Conservation (phyloP, 176 grass and related monocot species). For the Oryza longistaminata region DNA sequence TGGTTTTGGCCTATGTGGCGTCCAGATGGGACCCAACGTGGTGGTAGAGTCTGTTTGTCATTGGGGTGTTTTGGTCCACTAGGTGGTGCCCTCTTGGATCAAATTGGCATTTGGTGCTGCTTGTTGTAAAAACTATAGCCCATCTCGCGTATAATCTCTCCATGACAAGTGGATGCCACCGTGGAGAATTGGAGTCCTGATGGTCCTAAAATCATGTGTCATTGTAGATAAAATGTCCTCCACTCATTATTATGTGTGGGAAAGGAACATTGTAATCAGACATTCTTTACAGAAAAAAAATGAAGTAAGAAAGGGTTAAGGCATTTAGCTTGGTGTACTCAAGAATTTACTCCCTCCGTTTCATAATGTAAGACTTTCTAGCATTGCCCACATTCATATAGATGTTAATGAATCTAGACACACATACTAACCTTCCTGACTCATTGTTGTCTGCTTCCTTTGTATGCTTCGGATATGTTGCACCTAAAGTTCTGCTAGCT, state of each 20-base stretch:
- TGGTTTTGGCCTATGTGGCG: not conserved
- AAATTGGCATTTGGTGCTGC: too few species aligned
- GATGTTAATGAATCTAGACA: too few species aligned
- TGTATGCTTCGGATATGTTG: constrained; percentile 26
- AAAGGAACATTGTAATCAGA: constrained; percentile 22
- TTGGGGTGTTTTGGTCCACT: not conserved
- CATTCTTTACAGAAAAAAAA: not conserved
- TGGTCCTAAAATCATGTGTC: not conserved
- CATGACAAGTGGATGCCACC: not conserved
- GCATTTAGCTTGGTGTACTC: not conserved
- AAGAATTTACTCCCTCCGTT: too few species aligned
- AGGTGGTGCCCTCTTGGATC: not conserved
- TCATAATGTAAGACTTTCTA: too few species aligned
- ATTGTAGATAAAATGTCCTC: not conserved
- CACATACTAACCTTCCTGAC: not conserved
- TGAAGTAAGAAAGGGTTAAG: too few species aligned
- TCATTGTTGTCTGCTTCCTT: not conserved
- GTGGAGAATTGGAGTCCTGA: not conserved
- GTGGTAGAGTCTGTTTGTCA: not conserved
- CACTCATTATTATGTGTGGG: not conserved
- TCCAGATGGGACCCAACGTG: not conserved
- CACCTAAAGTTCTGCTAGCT: not conserved
- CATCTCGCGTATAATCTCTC: not conserved
- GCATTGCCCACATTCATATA: too few species aligned
- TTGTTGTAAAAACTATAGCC: not conserved